Evolutionary conservation across 1,139 yeast species (phyloP), one percentile per base, ranked within the genome.

Genomic region (Geotrichum restrictum): DNA sequence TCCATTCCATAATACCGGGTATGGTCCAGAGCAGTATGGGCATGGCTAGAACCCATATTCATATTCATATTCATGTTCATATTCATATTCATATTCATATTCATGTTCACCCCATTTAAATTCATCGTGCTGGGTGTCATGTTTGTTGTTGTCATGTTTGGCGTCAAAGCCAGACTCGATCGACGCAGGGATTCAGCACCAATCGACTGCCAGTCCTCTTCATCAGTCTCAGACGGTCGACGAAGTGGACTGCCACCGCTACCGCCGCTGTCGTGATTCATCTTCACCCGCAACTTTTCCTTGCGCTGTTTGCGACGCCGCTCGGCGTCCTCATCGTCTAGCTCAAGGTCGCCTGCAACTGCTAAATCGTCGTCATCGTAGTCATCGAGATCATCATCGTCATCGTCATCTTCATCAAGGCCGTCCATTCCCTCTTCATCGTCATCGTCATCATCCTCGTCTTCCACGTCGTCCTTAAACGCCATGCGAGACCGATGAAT

Each of bases 141-240:
- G n/a, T n/a, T n/a, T n/a, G 14, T 32, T 33, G 21, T 32, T 31
- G 22, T n/a, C 33, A 29, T 11, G 14, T 13, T 19, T 2, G 42
- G 42, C 29, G 31, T 2, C 18, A 39, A n/a, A 11, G 42, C 42
- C 29, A 39, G 21, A 14, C 56, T 36, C 57, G 52, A 54, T 38
- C 60, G 59, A 10, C 74, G 68, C 45, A 71, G 60, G 32, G 69
- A 63, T 37, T 66, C 84, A 0, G 96, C 88, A 1, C 96, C 97
- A 51, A 89, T 84, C 0, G 88, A 74, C 57, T 83, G 87, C 98
- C 98, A 89, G 69, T 89, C 97, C 67, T 89, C 98, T 65, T 91
- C 97, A 69, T 89, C 98, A 0, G 96, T 88, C 62, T 87, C 83
- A 13, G 71, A 67, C 49, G 66, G 61, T 27, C 61, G 55, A 14